Evolutionary conservation across 805 yeast species (phyloP), one percentile per base, ranked within the genome.

Genomic region (Ogataea naganishii): DNA sequence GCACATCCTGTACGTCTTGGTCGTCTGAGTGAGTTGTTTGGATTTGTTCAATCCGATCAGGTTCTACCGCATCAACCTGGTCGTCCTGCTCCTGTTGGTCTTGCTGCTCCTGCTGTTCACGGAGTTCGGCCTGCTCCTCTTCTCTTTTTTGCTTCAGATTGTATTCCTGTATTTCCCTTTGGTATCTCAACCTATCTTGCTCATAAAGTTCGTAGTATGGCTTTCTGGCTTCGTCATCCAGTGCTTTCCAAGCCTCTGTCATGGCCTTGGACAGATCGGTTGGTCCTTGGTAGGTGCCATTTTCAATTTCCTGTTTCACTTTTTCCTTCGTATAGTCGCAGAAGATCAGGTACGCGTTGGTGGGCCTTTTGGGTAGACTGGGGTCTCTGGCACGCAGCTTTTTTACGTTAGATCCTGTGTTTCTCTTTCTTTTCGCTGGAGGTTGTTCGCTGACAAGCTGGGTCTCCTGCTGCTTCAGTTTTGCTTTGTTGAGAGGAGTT

Each of bases 321-420:
- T 69, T 63, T 27, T 83, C 95, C 53, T 82, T 82, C 47, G 84
- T 94, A 58, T 71, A 59, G 35, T 88, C 96, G 56, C 96, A 88
- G 48, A 80, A 86, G 22, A 84, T 70, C 38, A 84, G 62, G 47
- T 86, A 88, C 5, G 96, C 95, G 53, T 86, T 88, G 4, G 92
- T 79, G 5, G 96, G 95, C 45, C 94, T 66, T 44, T 81, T 84
- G 14, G 96, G 96, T 45, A 80, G 66, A 41, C 75, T 76, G 7
- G 95, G 95, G 52, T 86, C 94, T 44, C 86, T 72, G 7, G 66
- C 62, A 26, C 42, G 60, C 30, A 46, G 41, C 32, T 46, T 40
- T 37, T 52, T 43, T 39, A 43, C 42, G 19, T 40, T 39, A n/a
- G 48, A 36, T 48, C 56, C 48, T 41, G 46, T 34, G 47, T 53